Base-by-base conservation (phyloP, 192 early-diverging fungal genomes). In the Mortierella alpina region DNA sequence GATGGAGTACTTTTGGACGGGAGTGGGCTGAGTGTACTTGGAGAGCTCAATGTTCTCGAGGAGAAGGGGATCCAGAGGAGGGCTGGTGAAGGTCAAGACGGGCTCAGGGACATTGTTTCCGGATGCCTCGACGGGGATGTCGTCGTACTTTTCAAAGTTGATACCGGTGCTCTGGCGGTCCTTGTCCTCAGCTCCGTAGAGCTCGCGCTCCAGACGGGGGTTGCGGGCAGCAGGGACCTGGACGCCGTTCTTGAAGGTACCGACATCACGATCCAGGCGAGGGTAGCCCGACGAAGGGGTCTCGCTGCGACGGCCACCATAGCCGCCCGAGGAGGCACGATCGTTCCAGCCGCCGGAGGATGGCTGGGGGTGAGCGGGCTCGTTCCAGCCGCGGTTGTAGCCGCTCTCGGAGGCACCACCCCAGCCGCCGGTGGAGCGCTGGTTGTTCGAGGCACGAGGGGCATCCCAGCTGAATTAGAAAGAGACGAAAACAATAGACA, bases 141-240 rank as follows among this genome's bases (percentile, higher is more conserved):
- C 95, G 70, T 98, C 96, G 85, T 99, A 99, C 84, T 96, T 97
- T 70, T 96, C 95, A 91, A 99, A 99, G 91, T 99, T 98, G 83
- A 99, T 99, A 64, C 97, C 97, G 62, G 94, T 95, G 72, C 90
- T 88, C 84, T 91, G 91, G 63, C 90, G 89, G 63, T 92, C 90
- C 83, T 88, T 87, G 68, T 95, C 93, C 49, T 97, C 93, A 55
- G 82, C 67, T 40, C 91, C 91, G 72, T 89, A 97, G 41, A 99
- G 88, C 75, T 95, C 92, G 18, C 79, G 60, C 84, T 98, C 97
- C 40, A 94, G 70, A 57, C 92, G 90, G 66, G 89, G 88, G 86
- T 96, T 94, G 68, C 90, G 88, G 75, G 90, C 84, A 22, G 92
- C 92, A 59, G 94, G 87, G 72, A 93, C 88, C 72, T 94, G 93